Percentiles rank a stretch among this genome's conserved stretches.
phyloP scores from a whole-genome alignment of 331 rosid genomes.

The Rosa hybrid region DNA sequence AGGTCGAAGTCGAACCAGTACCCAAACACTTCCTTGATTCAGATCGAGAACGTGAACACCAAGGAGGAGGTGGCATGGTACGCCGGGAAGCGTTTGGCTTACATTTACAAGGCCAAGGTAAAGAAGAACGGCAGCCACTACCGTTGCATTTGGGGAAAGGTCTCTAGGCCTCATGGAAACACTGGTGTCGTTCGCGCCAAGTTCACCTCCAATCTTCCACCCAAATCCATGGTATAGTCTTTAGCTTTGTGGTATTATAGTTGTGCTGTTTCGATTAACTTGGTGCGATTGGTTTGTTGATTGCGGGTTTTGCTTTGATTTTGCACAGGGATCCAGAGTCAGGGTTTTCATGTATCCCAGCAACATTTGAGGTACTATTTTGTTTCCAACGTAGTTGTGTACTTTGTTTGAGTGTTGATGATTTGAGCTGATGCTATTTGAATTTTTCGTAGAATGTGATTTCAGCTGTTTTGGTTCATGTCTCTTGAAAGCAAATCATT shows the following conservation, averaged over 20 bases:
- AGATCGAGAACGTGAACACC: conserved; percentile 83
- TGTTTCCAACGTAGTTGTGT: not conserved
- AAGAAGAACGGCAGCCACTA: conserved; percentile 78
- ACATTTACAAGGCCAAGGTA: conserved; percentile 85
- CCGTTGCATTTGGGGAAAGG: conserved; percentile 89
- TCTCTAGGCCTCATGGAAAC: conserved; percentile 78
- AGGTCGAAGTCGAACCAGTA: conserved; percentile 88
- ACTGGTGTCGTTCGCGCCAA: conserved; percentile 80
- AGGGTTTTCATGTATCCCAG: conserved; percentile 90
- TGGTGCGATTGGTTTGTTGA: not conserved
- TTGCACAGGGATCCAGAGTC: conserved; percentile 67
- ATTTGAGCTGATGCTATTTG: not conserved
- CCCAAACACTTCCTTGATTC: conserved; percentile 70
- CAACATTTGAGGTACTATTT: conserved; percentile 54
- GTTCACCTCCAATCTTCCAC: conserved; percentile 85
- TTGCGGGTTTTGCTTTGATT: conserved; percentile 6
- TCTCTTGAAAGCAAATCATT: not conserved
- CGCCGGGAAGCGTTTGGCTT: conserved; percentile 74
- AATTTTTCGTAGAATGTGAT: not conserved
- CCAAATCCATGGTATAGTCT: conserved; percentile 70
- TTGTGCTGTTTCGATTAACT: not conserved
- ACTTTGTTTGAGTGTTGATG: not conserved
- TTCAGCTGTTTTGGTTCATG: not conserved
- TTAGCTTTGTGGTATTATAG: too few species aligned
- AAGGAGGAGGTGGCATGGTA: conserved; percentile 88